phyloP scores from a whole-genome alignment of 495 filamentous ascomycete species.

The Aspergillus coremiiformis region DNA sequence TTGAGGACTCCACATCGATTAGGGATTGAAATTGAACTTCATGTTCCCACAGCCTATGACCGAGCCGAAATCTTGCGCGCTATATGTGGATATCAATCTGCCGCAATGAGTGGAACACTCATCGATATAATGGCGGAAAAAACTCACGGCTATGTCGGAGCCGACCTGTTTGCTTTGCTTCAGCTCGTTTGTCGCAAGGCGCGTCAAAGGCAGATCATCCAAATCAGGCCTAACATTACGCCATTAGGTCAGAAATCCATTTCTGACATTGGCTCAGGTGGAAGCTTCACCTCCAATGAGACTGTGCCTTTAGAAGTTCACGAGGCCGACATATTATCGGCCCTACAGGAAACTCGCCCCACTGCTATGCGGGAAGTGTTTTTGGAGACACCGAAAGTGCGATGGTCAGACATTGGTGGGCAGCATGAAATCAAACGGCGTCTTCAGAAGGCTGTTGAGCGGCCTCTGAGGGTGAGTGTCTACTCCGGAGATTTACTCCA shows the following conservation, averaged over 20 bases:
- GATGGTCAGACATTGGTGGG: conserved; percentile 87
- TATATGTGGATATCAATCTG: conserved; percentile 29
- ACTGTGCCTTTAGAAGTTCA: conserved; percentile 24
- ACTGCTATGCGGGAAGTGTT: conserved; percentile 89
- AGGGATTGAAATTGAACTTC: conserved; percentile 66
- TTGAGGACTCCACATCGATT: conserved; percentile 62
- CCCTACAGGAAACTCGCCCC: conserved; percentile 56
- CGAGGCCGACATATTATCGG: conserved; percentile 46
- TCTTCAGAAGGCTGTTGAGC: conserved; percentile 56
- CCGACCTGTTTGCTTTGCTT: conserved; percentile 50
- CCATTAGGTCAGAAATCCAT: background rate
- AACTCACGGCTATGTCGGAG: conserved; percentile 64
- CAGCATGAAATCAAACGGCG: conserved; percentile 70
- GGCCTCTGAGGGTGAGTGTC: conserved; percentile 53
- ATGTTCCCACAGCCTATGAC: conserved; percentile 65
- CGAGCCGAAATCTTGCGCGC: conserved; percentile 65
- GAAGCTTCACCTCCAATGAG: conserved; percentile 5
- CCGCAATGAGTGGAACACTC: conserved; percentile 24
- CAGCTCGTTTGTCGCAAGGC: conserved; percentile 41
- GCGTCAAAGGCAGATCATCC: conserved; percentile 25
- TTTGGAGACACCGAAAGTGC: conserved; percentile 76
- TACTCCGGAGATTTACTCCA: background rate
- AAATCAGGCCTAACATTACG: background rate
- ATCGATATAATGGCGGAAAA: conserved; percentile 46
- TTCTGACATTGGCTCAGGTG: background rate